These are phyloP conservation scores for Serpula lacrymans DNA, from an alignment of 768 basidiomycete genomes.

Conservation along the genomic window DNA sequence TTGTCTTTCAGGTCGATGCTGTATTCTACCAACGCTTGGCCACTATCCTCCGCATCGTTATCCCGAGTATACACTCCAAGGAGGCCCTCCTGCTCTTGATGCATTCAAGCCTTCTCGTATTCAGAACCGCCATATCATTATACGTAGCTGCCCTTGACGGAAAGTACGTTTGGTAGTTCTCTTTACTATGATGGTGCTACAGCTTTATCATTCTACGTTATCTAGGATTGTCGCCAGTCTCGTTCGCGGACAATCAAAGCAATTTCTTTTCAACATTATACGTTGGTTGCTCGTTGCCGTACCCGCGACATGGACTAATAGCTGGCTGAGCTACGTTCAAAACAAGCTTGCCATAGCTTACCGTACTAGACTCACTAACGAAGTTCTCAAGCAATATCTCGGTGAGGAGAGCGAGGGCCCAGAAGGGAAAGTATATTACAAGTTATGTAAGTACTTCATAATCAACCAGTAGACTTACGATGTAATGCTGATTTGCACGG, in stretches of 20 bases:
- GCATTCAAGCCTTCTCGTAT: slow-evolving; percentile 86
- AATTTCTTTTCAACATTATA: slow-evolving; percentile 82
- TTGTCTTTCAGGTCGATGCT: slow-evolving; percentile 69
- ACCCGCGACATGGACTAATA: slow-evolving; percentile 91
- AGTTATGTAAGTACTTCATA: slow-evolving; percentile 57
- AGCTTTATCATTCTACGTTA: slow-evolving; percentile 4
- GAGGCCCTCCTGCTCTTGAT: slow-evolving; percentile 84
- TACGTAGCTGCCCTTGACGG: slow-evolving; percentile 96
- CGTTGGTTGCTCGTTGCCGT: slow-evolving; percentile 91
- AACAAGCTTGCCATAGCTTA: slow-evolving; percentile 90
- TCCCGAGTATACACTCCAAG: slow-evolving; percentile 80
- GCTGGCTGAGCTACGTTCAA: slow-evolving; percentile 90
- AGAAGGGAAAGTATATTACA: slow-evolving; percentile 89
- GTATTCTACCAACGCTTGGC: slow-evolving; percentile 83
- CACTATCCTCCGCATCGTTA: slow-evolving; percentile 78
- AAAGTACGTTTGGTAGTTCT: slow-evolving; percentile 47
- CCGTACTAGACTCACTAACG: slow-evolving; percentile 78
- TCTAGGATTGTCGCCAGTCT: slow-evolving; percentile 90
- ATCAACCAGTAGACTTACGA: neutral
- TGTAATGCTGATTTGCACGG: neutral
- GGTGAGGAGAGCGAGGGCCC: slow-evolving; percentile 62
- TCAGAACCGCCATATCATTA: slow-evolving; percentile 86
- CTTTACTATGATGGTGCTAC: neutral
- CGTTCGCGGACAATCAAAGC: slow-evolving; percentile 75
- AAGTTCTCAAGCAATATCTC: slow-evolving; percentile 82